Evolutionary conservation across 2,329 filamentous ascomycete species (phyloP).

Genomic region (Aspergillus fumigatus): DNA sequence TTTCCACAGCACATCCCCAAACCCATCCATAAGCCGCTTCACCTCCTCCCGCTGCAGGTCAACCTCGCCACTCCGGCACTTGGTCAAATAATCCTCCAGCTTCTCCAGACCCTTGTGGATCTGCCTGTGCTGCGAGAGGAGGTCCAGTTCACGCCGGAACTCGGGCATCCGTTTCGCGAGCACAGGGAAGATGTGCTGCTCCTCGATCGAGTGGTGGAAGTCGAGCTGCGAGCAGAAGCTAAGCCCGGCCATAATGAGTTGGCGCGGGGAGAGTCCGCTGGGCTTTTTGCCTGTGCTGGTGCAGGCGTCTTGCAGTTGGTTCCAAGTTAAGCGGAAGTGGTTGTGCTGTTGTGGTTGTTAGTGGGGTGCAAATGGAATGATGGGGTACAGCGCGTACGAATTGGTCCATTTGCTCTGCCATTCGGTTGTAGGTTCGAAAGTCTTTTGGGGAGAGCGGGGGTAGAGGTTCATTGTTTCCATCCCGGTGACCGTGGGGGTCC

Average conservation of each 20-base stretch:
- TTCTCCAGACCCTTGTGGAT: slow-evolving; percentile 73
- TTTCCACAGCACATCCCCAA: slow-evolving; percentile 72
- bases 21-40: slow-evolving; percentile 68
- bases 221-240: slow-evolving; percentile 67
- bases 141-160: slow-evolving; percentile 61
- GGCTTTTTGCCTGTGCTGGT: slow-evolving; percentile 53
- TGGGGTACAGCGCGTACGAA: slow-evolving; percentile 51
- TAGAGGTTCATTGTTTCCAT: slow-evolving; percentile 31
- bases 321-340: slow-evolving; percentile 73
- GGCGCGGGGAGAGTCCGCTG: slow-evolving; percentile 58
- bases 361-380: slow-evolving; percentile 3
- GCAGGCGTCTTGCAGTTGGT: slow-evolving; percentile 63
- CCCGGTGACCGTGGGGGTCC: neutral
- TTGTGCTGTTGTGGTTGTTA: slow-evolving; percentile 54
- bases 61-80: slow-evolving; percentile 59
- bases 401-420: slow-evolving; percentile 70
- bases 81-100: slow-evolving; percentile 61
- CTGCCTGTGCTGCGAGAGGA: slow-evolving; percentile 68
- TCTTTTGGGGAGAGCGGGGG: slow-evolving; percentile 63
- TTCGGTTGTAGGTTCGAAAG: slow-evolving; percentile 65
- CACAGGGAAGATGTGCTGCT: slow-evolving; percentile 72
- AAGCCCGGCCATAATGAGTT: slow-evolving; percentile 65
- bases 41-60: slow-evolving; percentile 56
- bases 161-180: slow-evolving; percentile 75
- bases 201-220: slow-evolving; percentile 78